Base-by-base conservation (phyloP, 2,329 filamentous ascomycete species). In the Trichoderma guizhouense region DNA sequence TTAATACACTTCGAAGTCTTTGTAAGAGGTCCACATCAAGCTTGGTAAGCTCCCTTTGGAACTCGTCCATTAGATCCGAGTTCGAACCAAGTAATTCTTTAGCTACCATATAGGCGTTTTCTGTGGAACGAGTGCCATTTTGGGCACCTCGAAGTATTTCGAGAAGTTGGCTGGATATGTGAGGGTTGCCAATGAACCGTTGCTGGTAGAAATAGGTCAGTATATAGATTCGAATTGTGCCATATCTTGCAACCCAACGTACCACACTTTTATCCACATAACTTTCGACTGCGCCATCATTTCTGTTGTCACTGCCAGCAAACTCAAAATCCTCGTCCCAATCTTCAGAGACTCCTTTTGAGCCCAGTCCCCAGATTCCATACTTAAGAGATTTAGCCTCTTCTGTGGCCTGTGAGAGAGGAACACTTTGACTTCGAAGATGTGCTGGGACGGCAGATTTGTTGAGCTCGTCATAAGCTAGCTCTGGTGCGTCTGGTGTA, bases 401-500 rank as follows among this genome's bases (percentile, higher is more conserved):
- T n/a, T n/a, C n/a, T n/a, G n/a, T n/a, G n/a, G n/a, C n/a, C n/a
- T n/a, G n/a, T n/a, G n/a, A n/a, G n/a, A n/a, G n/a, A n/a, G n/a
- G n/a, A n/a, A n/a, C n/a, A n/a, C n/a, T n/a, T n/a, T n/a, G n/a
- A n/a, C n/a, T n/a, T n/a, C n/a, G n/a, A n/a, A n/a, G n/a, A n/a
- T n/a, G n/a, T n/a, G n/a, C n/a, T n/a, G n/a, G n/a, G n/a, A n/a
- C n/a, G 3, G 58, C n/a, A 5, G 7, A 1, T 24, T 61, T 36
- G 5, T 61, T 11, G 5, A 24, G n/a, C 58, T 15, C 58, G 15
- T 0, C 58, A 24, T 0, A 2, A 15, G 4, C 3, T 7, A 21
- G 9, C 5, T 61, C 28, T 1, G 18, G 4, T 11, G 1, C 5
- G 14, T n/a, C 15, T 5, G 0, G 1, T 32, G 5, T 21, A n/a